Percentiles rank a stretch among this genome's conserved stretches.
These are phyloP conservation scores for Jacaranda mimosifolia DNA, from an alignment of 257 asterid species.

Conservation along the genomic window DNA sequence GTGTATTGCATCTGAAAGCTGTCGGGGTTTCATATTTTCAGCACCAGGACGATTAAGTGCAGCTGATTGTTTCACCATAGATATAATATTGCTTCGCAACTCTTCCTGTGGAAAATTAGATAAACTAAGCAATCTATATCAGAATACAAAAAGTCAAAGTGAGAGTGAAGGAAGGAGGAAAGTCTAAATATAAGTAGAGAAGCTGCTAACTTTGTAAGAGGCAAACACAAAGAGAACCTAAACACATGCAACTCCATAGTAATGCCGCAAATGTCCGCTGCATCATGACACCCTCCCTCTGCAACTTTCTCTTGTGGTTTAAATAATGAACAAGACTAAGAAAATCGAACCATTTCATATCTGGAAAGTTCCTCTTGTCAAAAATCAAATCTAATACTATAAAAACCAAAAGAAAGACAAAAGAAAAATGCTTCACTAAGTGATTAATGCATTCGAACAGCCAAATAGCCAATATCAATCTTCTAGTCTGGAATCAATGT, in stretches of 20 bases:
- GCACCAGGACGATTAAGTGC: slow-evolving; percentile 81
- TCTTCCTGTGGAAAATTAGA: slow-evolving; percentile 60
- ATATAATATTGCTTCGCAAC: slow-evolving; percentile 65
- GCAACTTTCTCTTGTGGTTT: slow-evolving; percentile 8
- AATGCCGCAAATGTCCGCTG: slow-evolving; percentile 1
- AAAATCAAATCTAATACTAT: background rate
- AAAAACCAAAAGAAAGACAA: slow-evolving; percentile 6
- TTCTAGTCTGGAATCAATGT: background rate
- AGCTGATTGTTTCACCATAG: slow-evolving; percentile 76
- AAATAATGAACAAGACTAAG: slow-evolving; percentile 15
- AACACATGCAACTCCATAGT: background rate
- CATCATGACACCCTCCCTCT: background rate
- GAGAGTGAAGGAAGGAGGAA: background rate
- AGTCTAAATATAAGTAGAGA: slow-evolving; percentile 7
- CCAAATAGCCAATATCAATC: background rate
- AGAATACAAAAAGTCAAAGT: slow-evolving; percentile 26
- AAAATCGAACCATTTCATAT: background rate
- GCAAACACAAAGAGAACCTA: background rate
- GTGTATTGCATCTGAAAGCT: slow-evolving; percentile 95
- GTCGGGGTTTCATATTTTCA: slow-evolving; percentile 88
- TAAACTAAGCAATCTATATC: slow-evolving; percentile 8
- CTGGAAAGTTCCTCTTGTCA: background rate
- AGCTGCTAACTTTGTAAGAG: slow-evolving; percentile 1
- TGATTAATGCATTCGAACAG: background rate
- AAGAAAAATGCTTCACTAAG: background rate